Evolutionary conservation across 306 rosid genomes (phyloP), one percentile per base, ranked within the genome.

Genomic region (Morella rubra): DNA sequence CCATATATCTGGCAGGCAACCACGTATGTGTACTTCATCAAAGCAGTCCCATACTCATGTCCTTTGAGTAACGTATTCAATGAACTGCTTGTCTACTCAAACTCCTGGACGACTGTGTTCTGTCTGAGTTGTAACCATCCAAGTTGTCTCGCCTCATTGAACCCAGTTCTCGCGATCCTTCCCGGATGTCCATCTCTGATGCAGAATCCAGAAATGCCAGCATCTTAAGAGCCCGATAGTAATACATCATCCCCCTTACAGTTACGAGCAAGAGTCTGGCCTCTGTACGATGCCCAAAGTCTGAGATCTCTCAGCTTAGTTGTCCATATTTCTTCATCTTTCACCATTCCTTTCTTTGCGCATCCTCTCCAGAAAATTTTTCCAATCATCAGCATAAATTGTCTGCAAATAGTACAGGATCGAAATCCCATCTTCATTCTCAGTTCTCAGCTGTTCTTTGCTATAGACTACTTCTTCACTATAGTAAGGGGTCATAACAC

Each of bases 181-280:
- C 97, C 64, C 88, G 90, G 52, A 95, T 88, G 83, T 95, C 98
- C 93, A 95, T 82, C 85, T 95, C 97, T 22, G 99, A 85, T 14
- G 99, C 99, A 76, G 97, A 90, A 77, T 95, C 99, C 75, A 95
- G 87, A 88, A 92, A 95, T 32, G 92, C 90, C 86, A 92, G 80
- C 97, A 92, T 92, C 86, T 90, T 95, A 74, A 95, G 97, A 54
- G 99, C 99, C 64, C 93, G 89, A 74, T 89, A 90, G 78, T 95
- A 90, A 80, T 92, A 95, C 97, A 95, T 95, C 99, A 92, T 95
- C 74, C 99, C 99, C 83, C 99, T 85, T 60, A 95, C 99, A n/a
- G 99, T 95, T 51, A n/a, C 93, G 88, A 3, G 96, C 69, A 44
- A 95, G 85, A 37, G 99, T 92, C 84, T 92, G 99, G 49, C 99